Evolutionary conservation across 768 basidiomycete species (phyloP).

Genomic region (Pulveroboletus frians): DNA sequence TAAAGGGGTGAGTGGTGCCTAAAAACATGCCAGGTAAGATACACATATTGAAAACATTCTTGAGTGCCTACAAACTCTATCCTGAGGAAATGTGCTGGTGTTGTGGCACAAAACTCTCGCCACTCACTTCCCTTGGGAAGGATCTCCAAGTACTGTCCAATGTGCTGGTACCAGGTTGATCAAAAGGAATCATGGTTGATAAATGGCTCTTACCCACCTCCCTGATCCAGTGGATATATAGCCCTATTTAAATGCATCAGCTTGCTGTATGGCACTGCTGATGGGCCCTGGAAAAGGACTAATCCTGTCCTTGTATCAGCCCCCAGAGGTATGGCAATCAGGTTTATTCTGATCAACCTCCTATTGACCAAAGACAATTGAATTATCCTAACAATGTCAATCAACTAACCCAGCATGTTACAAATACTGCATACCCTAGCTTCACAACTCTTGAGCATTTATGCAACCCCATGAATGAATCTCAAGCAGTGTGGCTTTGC

Average conservation of each 20-base stretch:
- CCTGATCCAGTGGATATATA: constrained; percentile 22
- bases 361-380: constrained; percentile 24
- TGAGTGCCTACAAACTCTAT: constrained; percentile 17
- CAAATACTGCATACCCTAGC: constrained; percentile 10
- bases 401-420: not conserved
- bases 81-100: constrained; percentile 22
- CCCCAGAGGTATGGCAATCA: constrained; percentile 23
- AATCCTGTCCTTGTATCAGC: constrained; percentile 28
- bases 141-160: constrained; percentile 17
- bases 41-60: not conserved
- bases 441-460: constrained; percentile 14
- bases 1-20: not conserved
- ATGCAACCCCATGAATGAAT: constrained; percentile 24
- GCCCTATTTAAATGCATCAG: constrained; percentile 14
- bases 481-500: constrained; percentile 19
- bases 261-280: not conserved
- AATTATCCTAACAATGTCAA: constrained; percentile 13
- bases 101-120: constrained; percentile 33
- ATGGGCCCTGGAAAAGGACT: not conserved
- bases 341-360: constrained; percentile 24
- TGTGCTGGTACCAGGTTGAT: constrained; percentile 17
- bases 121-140: constrained; percentile 26
- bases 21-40: not conserved
- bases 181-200: not conserved
- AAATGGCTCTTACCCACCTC: constrained; percentile 17